Evolutionary conservation across 2,329 filamentous ascomycete species (phyloP), one percentile per base, ranked within the genome.

Genomic region (Colletotrichum chlorophyti): DNA sequence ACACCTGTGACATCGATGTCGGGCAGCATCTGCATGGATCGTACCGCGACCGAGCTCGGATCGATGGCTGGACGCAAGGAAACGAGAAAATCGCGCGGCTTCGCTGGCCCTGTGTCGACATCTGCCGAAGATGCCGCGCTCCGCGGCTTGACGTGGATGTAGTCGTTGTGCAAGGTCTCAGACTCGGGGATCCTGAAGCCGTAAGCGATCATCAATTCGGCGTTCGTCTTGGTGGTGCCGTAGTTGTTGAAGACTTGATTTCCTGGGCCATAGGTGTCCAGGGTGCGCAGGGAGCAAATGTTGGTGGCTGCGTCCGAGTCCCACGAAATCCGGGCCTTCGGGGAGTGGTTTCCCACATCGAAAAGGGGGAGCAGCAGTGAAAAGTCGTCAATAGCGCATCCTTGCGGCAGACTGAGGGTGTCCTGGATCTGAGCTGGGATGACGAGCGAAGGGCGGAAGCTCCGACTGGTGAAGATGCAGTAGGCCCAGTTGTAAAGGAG

Each of bases 281-380:
- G 63, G 45, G 64, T 87, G 81, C 1, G 64, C 60, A 87, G 74
- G 8, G 68, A 71, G 58, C 82, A 85, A 17, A 63, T 42, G 12
- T 64, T 63, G 4, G 64, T 60, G 7, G 73, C 66, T 10, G 79
- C 72, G n/a, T 12, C 37, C 19, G 80, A 70, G 21, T 81, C 76
- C 89, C 89, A 92, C 37, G 77, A 72, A 1, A 87, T 81, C 37
- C 79, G 74, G 0, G 86, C 81, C 17, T 81, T 73, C 43, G 87
- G 86, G 48, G 83, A 82, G 67, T 93, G 90, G 66, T 93, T 93
- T 10, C 84, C 85, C 24, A 92, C 79, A 67, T 93, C 90, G 54
- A 91, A 83, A 4, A 91, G 76, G 1, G 90, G 90, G 29, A 91
- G 77, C 5, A 93, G 76, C 7, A 91, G 79, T 1, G 88, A 88